Evolutionary conservation across 179 eudicot genomes (phyloP).

Genomic region (Spinacia oleracea): DNA sequence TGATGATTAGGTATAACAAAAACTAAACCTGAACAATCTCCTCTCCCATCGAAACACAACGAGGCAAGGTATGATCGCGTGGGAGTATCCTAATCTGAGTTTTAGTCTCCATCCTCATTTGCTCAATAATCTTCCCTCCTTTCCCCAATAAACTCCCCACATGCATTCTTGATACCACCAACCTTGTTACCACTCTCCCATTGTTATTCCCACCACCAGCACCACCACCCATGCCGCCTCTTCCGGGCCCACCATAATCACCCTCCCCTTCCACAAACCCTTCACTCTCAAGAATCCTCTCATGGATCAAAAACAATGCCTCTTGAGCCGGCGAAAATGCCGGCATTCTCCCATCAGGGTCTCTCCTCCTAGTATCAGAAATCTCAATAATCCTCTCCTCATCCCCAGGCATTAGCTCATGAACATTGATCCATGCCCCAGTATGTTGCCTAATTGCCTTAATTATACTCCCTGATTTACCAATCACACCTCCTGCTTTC

Average conservation of each 20-base stretch:
- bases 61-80: conserved; percentile 82
- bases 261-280: conserved; percentile 49
- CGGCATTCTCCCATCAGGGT: conserved; percentile 87
- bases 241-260: conserved; percentile 38
- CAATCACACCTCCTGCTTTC: conserved; percentile 86
- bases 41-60: conserved; percentile 85
- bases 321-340: conserved; percentile 91
- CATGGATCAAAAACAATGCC: conserved; percentile 84
- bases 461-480: conserved; percentile 83
- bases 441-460: conserved; percentile 92
- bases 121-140: conserved; percentile 98
- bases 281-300: conserved; percentile 85
- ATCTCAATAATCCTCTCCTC: conserved; percentile 96
- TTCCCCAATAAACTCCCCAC: conserved; percentile 95
- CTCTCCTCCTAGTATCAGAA: conserved; percentile 80
- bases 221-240: conserved; percentile 41
- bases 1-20: conserved; percentile 23
- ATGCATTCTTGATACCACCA: conserved; percentile 92
- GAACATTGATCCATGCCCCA: conserved; percentile 95
- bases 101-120: conserved; percentile 93
- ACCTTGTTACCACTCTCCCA: conserved; percentile 71
- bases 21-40: conserved; percentile 95
- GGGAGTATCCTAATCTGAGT: conserved; percentile 94
- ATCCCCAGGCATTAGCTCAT: conserved; percentile 77
- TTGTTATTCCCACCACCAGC: conserved; percentile 30